These are phyloP conservation scores for Pythium brachiatum DNA, from an alignment of 352 stramenopile genomes.

Conservation along the genomic window DNA sequence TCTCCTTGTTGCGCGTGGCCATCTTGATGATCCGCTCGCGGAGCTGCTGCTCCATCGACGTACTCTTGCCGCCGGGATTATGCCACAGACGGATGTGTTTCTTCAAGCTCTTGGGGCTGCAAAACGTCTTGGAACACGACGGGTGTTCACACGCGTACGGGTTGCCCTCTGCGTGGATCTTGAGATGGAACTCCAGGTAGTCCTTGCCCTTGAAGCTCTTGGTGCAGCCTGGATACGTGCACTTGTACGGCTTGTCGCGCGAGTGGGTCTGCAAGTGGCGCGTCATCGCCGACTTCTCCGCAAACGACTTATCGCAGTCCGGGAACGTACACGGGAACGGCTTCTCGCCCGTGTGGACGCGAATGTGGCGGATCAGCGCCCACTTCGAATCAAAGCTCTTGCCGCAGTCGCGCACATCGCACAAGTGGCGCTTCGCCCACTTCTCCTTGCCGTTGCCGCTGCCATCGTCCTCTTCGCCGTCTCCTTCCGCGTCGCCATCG, in stretches of 20 bases:
- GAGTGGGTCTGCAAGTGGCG: conserved; percentile 86
- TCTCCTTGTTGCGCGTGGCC: conserved; percentile 81
- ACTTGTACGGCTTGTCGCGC: conserved; percentile 83
- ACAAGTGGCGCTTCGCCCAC: conserved; percentile 77
- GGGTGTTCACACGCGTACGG: conserved; percentile 78
- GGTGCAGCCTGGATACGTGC: conserved; percentile 76
- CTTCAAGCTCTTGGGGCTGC: conserved; percentile 81
- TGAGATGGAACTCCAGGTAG: conserved; percentile 83
- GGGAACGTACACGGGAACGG: conserved; percentile 80
- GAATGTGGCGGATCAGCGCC: conserved; percentile 83
- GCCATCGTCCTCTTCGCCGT: conserved; percentile 9
- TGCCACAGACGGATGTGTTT: conserved; percentile 84
- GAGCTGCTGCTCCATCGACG: conserved; percentile 82
- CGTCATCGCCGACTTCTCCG: conserved; percentile 86
- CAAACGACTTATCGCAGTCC: conserved; percentile 87
- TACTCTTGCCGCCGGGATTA: conserved; percentile 78
- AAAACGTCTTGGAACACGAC: conserved; percentile 83
- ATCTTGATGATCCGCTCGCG: conserved; percentile 86
- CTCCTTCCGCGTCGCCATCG: conserved; percentile 6
- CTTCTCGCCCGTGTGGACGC: conserved; percentile 87
- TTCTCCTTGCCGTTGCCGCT: conserved; percentile 33
- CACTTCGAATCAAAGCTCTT: conserved; percentile 88
- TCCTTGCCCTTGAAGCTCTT: conserved; percentile 90
- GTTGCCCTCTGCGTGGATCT: conserved; percentile 79
- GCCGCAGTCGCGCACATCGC: conserved; percentile 57